Conservation (phyloP, 2,329 filamentous ascomycete genomes). For the Cytospora chrysosperma region DNA sequence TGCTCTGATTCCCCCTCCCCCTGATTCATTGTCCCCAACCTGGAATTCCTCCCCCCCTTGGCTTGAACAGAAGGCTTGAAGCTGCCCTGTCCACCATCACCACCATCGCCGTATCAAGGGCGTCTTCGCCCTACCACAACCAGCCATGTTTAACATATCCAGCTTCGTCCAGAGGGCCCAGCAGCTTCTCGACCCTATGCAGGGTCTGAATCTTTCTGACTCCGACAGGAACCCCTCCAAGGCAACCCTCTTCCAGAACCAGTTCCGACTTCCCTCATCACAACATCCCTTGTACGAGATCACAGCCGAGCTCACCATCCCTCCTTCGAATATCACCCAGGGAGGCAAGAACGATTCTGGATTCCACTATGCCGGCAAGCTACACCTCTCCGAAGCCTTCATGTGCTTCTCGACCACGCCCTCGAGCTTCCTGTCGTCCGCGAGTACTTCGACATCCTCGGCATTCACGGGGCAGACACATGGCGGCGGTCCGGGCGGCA, state of each 20-base stretch:
- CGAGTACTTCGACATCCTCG: constrained; percentile 76
- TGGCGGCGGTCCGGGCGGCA: constrained; percentile 86
- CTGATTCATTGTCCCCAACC: not conserved
- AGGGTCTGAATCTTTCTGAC: constrained; percentile 69
- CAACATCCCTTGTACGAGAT: constrained; percentile 96
- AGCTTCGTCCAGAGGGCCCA: constrained; percentile 94
- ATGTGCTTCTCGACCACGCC: constrained; percentile 96
- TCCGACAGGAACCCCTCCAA: constrained; percentile 85
- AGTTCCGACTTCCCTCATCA: constrained; percentile 90
- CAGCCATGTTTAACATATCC: constrained; percentile 61
- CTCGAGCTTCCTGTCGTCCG: constrained; percentile 78
- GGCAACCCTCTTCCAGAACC: constrained; percentile 86
- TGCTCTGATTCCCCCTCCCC: constrained; percentile 2
- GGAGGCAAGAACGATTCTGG: constrained; percentile 72
- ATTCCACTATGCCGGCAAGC: constrained; percentile 86
- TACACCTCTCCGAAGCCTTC: constrained; percentile 91
- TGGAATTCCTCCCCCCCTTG: constrained; percentile 9
- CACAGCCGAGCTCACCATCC: constrained; percentile 89
- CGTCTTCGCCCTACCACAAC: constrained; percentile 21
- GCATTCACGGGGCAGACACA: constrained; percentile 91
- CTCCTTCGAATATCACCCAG: constrained; percentile 66
- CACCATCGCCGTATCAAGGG: constrained; percentile 18
- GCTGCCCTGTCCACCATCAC: not conserved
- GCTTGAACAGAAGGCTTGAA: constrained; percentile 1
- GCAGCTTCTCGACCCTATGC: constrained; percentile 87